phyloP scores from a whole-genome alignment of 805 yeast genomes.

The Starmerella bombi region DNA sequence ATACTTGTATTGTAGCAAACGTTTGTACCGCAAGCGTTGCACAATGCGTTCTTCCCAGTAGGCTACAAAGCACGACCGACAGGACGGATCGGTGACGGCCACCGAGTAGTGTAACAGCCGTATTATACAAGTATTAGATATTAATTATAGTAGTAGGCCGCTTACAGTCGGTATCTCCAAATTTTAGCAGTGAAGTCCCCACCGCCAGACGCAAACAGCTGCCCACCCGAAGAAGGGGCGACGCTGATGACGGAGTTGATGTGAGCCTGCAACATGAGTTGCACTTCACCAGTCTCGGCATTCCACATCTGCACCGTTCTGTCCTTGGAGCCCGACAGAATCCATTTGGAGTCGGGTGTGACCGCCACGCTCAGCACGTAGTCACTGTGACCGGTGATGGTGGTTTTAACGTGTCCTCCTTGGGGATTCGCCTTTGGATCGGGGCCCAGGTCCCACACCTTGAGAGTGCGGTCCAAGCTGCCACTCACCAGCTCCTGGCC shows the following conservation, averaged over 20 bases:
- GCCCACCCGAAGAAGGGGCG: slow-evolving; percentile 75
- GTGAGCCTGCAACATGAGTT: slow-evolving; percentile 92
- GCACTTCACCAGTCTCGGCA: slow-evolving; percentile 76
- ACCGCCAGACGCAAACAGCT: slow-evolving; percentile 90
- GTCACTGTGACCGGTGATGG: slow-evolving; percentile 92
- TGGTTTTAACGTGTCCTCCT: slow-evolving; percentile 23
- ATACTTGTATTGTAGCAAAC: too few species aligned
- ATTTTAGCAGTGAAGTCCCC: slow-evolving; percentile 97
- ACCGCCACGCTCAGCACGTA: slow-evolving; percentile 88
- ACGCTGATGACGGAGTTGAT: slow-evolving; percentile 91
- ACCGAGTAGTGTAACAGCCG: too few species aligned
- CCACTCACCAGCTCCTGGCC: slow-evolving; percentile 91
- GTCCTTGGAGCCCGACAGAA: slow-evolving; percentile 89
- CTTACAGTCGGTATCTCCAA: slow-evolving; percentile 47
- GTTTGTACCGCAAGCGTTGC: too few species aligned
- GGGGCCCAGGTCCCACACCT: slow-evolving; percentile 91
- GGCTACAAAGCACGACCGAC: too few species aligned
- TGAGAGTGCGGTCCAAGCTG: slow-evolving; percentile 88
- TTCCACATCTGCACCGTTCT: slow-evolving; percentile 97
- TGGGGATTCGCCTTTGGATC: slow-evolving; percentile 25
- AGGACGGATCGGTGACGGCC: too few species aligned
- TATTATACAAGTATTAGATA: background rate
- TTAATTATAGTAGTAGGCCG: background rate
- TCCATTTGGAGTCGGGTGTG: slow-evolving; percentile 83
- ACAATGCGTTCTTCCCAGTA: too few species aligned